Evolutionary conservation across 805 yeast genomes (phyloP).

Genomic region (Kazachstania martiniae): DNA sequence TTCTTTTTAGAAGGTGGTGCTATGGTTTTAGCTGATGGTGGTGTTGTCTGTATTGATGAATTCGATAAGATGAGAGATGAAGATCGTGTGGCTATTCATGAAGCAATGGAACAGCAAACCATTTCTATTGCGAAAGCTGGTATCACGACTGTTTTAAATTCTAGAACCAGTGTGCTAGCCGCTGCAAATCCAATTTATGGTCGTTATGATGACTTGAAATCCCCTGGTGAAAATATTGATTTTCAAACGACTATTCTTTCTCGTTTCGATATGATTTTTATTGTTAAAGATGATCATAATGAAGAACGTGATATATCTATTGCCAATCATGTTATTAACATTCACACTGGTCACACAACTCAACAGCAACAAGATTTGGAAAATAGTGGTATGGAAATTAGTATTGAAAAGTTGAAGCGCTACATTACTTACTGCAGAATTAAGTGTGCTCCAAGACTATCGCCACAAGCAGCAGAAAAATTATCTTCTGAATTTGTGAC

Average conservation of each 20-base stretch:
- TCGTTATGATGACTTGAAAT: slow-evolving; percentile 87
- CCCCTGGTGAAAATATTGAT: slow-evolving; percentile 97
- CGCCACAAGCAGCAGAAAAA: slow-evolving; percentile 82
- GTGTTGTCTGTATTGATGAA: slow-evolving; percentile 98
- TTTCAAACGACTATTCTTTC: slow-evolving; percentile 95
- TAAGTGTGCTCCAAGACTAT: slow-evolving; percentile 85
- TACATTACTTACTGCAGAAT: slow-evolving; percentile 84
- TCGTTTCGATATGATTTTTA: slow-evolving; percentile 96
- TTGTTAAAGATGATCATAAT: slow-evolving; percentile 91
- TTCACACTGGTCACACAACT: slow-evolving; percentile 68
- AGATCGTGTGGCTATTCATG: slow-evolving; percentile 97
- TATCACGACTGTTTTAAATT: slow-evolving; percentile 89
- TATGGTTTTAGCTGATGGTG: slow-evolving; percentile 99
- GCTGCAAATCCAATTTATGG: slow-evolving; percentile 98
- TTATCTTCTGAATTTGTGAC: slow-evolving; percentile 87
- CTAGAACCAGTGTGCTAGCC: slow-evolving; percentile 92
- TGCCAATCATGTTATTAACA: slow-evolving; percentile 90
- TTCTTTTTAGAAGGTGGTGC: slow-evolving; percentile 98
- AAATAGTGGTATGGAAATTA: slow-evolving; percentile 62
- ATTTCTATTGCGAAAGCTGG: slow-evolving; percentile 99
- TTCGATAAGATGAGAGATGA: slow-evolving; percentile 99
- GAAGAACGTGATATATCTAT: slow-evolving; percentile 75
- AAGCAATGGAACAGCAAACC: slow-evolving; percentile 99
- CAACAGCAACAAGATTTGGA: slow-evolving; percentile 39
- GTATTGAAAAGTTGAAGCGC: slow-evolving; percentile 82